A percentile compares a stretch with the other conserved stretches of the same genome.
phyloP scores from a whole-genome alignment of 1,139 yeast genomes.

The Chernovozyma aurita region DNA sequence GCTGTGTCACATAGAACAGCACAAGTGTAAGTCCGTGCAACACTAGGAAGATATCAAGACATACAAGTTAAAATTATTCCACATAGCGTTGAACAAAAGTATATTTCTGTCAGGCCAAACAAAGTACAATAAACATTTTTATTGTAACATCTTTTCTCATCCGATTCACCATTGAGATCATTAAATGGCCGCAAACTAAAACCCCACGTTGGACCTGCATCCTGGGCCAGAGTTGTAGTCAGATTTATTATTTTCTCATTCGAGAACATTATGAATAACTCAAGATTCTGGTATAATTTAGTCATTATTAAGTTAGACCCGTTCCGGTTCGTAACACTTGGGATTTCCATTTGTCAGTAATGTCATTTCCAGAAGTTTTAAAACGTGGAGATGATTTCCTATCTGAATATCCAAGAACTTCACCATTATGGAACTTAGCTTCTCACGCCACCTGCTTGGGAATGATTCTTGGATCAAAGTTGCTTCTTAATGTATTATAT shows the following conservation, averaged over 20 bases:
- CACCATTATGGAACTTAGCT: slow-evolving; percentile 58
- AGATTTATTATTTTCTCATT: not conserved
- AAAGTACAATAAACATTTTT: no score
- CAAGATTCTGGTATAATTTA: not conserved
- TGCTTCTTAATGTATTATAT: slow-evolving; percentile 57
- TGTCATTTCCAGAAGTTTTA: slow-evolving; percentile 74
- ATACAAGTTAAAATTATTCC: no score
- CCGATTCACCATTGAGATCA: no score
- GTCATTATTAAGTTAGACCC: not conserved
- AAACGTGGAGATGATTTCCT: slow-evolving; percentile 74
- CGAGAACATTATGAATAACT: not conserved
- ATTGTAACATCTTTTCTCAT: no score
- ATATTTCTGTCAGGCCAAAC: no score
- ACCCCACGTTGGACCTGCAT: slow-evolving; percentile 1
- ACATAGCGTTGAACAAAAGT: no score
- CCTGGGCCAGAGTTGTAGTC: not conserved
- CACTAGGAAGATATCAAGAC: no score
- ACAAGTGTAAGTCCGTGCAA: no score
- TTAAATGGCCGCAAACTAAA: no score
- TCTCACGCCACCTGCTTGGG: slow-evolving; percentile 68
- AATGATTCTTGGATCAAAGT: slow-evolving; percentile 62
- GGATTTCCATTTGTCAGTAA: slow-evolving; percentile 16
- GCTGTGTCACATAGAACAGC: no score
- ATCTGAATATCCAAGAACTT: slow-evolving; percentile 53
- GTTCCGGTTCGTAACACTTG: not conserved